Percentiles rank a stretch among this genome's conserved stretches.
Evolutionary conservation across 371 early-diverging fungal species (phyloP).

Genomic region (Mucor piriformis): DNA sequence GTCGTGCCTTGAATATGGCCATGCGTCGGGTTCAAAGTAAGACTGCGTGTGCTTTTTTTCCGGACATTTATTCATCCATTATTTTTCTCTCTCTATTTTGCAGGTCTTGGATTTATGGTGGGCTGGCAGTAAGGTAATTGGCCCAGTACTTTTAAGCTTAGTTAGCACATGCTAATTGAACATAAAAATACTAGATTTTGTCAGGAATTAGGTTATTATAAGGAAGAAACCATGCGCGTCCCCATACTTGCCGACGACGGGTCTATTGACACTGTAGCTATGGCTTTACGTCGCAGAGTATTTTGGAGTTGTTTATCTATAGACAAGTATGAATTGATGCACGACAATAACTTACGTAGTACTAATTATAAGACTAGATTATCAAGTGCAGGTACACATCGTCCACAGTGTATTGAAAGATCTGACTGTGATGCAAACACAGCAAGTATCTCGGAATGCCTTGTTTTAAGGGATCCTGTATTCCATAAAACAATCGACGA

Average conservation of each 20-base stretch:
- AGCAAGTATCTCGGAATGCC: slow-evolving; percentile 51
- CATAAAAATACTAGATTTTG: slow-evolving; percentile 41
- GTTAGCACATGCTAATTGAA: too few relatives aligned
- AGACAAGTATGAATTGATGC: slow-evolving; percentile 41
- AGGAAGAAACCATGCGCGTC: slow-evolving; percentile 48
- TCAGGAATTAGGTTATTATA: slow-evolving; percentile 61
- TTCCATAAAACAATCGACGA: slow-evolving; percentile 28
- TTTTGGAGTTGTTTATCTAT: slow-evolving; percentile 63
- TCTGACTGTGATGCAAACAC: slow-evolving; percentile 56
- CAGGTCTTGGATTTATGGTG: slow-evolving; percentile 69
- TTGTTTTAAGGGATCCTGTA: slow-evolving; percentile 40
- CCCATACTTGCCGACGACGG: slow-evolving; percentile 44
- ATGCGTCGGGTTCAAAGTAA: slow-evolving; percentile 58
- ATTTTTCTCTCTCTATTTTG: background rate
- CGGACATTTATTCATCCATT: slow-evolving; percentile 5
- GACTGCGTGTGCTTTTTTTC: slow-evolving; percentile 3
- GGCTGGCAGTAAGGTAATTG: slow-evolving; percentile 55
- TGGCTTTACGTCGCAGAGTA: slow-evolving; percentile 55
- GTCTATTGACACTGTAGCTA: slow-evolving; percentile 49
- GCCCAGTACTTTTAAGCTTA: background rate
- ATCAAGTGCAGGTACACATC: slow-evolving; percentile 55
- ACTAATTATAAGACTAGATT: too few relatives aligned
- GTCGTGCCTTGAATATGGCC: slow-evolving; percentile 62
- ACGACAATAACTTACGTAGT: too few relatives aligned
- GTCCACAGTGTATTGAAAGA: slow-evolving; percentile 60